Conservation (phyloP, 768 basidiomycete genomes). For the Saitozyma podzolica region DNA sequence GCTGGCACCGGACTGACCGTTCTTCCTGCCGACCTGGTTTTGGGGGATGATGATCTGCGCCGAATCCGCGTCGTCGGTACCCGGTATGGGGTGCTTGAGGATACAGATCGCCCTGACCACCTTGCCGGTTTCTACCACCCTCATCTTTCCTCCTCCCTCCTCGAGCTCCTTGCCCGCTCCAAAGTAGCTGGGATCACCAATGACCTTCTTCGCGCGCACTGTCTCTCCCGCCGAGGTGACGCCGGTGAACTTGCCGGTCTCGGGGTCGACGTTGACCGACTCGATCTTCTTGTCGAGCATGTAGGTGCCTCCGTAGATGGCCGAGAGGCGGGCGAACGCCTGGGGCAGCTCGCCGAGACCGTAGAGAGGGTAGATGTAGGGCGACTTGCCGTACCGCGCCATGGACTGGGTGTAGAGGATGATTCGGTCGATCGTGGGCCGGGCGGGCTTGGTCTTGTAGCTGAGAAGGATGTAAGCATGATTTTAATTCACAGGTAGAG, state of each 20-base stretch:
- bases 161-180: conserved; percentile 67
- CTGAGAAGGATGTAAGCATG: conserved; percentile 54
- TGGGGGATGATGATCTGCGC: conserved; percentile 98
- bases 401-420: conserved; percentile 96
- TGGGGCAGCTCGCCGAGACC: conserved; percentile 98
- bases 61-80: conserved; percentile 91
- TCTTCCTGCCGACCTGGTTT: conserved; percentile 89
- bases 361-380: conserved; percentile 98
- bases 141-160: conserved; percentile 67
- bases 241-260: conserved; percentile 82
- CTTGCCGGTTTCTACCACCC: conserved; percentile 88
- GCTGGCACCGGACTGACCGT: conserved; percentile 62
- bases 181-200: conserved; percentile 98
- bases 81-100: conserved; percentile 96
- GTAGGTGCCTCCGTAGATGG: conserved; percentile 99
- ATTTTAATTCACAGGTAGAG: background rate
- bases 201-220: conserved; percentile 95
- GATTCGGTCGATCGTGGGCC: conserved; percentile 88
- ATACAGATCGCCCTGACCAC: conserved; percentile 97
- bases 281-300: conserved; percentile 97
- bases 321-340: conserved; percentile 94
- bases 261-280: conserved; percentile 77
- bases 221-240: conserved; percentile 86
- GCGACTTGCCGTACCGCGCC: conserved; percentile 98
- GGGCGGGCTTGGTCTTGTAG: conserved; percentile 89